Percentiles rank a stretch among this genome's conserved stretches.
These are phyloP conservation scores for Chlorella variabilis DNA, from an alignment of 163 green algal species.

Conservation along the genomic window DNA sequence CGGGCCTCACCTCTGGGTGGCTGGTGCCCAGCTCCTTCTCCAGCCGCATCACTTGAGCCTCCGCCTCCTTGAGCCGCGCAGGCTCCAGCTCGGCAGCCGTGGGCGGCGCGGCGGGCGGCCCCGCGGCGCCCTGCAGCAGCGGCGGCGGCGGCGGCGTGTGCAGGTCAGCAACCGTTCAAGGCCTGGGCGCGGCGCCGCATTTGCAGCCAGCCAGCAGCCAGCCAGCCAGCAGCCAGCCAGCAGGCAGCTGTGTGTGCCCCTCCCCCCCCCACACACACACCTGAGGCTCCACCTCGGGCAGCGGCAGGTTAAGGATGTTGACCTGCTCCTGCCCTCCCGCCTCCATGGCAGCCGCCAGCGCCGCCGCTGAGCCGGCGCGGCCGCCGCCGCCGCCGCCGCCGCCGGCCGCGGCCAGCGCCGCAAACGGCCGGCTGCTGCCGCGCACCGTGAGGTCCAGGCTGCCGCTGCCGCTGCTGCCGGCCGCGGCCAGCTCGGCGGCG, in stretches of 20 bases:
- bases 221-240: not conserved
- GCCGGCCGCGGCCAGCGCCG: not conserved
- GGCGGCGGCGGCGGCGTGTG: not conserved
- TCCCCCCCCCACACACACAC: too few relatives aligned
- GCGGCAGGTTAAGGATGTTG: constrained; percentile 43
- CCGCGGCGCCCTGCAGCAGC: not conserved
- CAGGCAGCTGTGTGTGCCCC: too few relatives aligned
- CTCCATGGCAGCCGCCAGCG: constrained; percentile 1
- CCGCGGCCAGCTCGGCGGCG: not conserved
- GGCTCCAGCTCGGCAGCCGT: not conserved
- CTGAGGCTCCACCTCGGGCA: constrained; percentile 3
- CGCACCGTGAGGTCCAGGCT: not conserved
- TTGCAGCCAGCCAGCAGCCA: too few relatives aligned
- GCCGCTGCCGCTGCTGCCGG: not conserved
- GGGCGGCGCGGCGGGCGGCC: not conserved
- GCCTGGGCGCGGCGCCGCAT: too few relatives aligned
- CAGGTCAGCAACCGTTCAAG: not conserved
- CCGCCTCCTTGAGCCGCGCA: constrained; percentile 7
- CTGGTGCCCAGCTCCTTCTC: constrained; percentile 38
- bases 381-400: not conserved
- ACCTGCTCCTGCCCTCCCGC: constrained; percentile 40
- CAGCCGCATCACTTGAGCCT: constrained; percentile 29
- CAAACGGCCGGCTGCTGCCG: constrained; percentile 23
- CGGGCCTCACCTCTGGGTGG: constrained; percentile 22
- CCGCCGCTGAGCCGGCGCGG: not conserved